Evolutionary conservation across 805 yeast genomes (phyloP), one percentile per base, ranked within the genome.

Genomic region (Saccharomycopsis malanga): DNA sequence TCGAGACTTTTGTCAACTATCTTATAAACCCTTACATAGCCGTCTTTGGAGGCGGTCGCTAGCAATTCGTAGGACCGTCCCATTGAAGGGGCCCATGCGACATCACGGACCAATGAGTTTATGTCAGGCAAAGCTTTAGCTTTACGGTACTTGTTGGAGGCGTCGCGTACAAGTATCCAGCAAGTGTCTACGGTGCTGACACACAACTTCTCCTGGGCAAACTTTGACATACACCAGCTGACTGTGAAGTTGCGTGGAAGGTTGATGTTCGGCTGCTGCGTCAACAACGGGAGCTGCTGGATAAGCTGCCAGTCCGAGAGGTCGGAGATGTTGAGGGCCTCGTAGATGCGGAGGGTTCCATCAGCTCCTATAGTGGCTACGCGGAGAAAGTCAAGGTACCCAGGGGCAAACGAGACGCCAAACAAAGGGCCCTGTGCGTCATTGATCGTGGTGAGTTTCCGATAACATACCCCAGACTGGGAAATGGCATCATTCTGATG

Each of bases 41-140:
- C 98, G 62, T 93, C 99, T 61, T 88, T 88, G 61, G 96, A 88
- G 4, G 94, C 98, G 0, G 98, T 91, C 0, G 99, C 98, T 37
- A 93, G 71, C 41, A 89, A 68, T 57, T 91, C 95, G 61, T 78
- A 86, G 53, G 82, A 79, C 55, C 96, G 71, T 2, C 98, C 98
- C 83, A 89, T 86, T 0, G 94, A 79, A 2, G 98, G 96, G 0
- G 98, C 98, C 98, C 98, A 91, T 25, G 89, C 74, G 4, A 89
- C 87, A 15, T 88, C 83, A 58, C 98, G 71, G 29, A 91, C 87
- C 35, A 91, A 71, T 2, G 95, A 96, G 45, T 76, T 73, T 61
- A 89, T 97, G 34, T 87, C 96, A 2, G 88, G 84, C 41, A 50
- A 43, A 14, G 29, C 20, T 35, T 47, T 46, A 20, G 44, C 51